These are phyloP conservation scores for Beauveria pseudobassiana DNA, from an alignment of 2,329 filamentous ascomycete genomes.

Conservation along the genomic window DNA sequence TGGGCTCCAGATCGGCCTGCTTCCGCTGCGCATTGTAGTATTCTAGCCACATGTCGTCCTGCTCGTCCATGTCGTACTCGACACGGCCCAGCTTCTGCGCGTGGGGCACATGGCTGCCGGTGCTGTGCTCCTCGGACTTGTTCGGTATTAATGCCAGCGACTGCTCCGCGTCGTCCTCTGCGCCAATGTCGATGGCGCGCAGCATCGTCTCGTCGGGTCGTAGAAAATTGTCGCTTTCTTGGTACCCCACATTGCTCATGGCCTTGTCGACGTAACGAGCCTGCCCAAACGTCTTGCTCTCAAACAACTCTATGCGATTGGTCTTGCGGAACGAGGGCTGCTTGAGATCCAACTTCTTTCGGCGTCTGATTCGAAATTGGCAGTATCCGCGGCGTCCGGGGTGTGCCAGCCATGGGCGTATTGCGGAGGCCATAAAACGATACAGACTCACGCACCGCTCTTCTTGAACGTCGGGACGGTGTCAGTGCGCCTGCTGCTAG, in stretches of 20 bases:
- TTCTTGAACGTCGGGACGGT: slow-evolving; percentile 29
- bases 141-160: slow-evolving; percentile 18
- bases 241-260: slow-evolving; percentile 93
- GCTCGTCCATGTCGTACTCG: slow-evolving; percentile 99
- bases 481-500: slow-evolving; percentile 17
- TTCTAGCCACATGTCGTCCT: slow-evolving; percentile 94
- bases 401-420: slow-evolving; percentile 35
- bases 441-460: slow-evolving; percentile 43
- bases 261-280: slow-evolving; percentile 90
- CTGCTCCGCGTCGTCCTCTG: slow-evolving; percentile 52
- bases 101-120: slow-evolving; percentile 15
- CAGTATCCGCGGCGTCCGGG: slow-evolving; percentile 57
- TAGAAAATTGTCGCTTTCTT: slow-evolving; percentile 85
- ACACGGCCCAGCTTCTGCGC: slow-evolving; percentile 61
- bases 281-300: slow-evolving; percentile 77
- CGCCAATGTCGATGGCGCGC: slow-evolving; percentile 51
- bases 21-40: slow-evolving; percentile 72
- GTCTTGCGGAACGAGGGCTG: slow-evolving; percentile 67
- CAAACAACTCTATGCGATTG: slow-evolving; percentile 72
- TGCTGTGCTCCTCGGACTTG: slow-evolving; percentile 22
- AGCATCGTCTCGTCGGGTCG: slow-evolving; percentile 67
- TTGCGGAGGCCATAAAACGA: slow-evolving; percentile 46
- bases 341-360: slow-evolving; percentile 70
- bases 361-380: slow-evolving; percentile 73
- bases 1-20: slow-evolving; percentile 65